Evolutionary conservation across 306 rosid species (phyloP), one percentile per base, ranked within the genome.

Genomic region (Astragalus glycyphyllos): DNA sequence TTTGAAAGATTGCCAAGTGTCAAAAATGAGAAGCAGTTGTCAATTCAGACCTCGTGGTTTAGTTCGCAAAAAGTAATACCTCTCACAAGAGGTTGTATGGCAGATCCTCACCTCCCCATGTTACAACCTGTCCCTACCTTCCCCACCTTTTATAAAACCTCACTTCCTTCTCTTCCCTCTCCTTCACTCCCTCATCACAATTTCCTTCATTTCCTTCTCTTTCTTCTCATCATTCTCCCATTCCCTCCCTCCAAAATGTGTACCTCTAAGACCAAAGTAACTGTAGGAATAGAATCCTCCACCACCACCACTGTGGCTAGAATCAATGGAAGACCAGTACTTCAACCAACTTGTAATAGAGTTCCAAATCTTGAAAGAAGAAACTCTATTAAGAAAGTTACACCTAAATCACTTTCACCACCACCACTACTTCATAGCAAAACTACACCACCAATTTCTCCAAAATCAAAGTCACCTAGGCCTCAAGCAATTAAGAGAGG

Each of bases 61-160:
- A 79, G 87, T 78, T 80, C 73, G 69, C 59, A 84, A 78, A 86
- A 88, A 84, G 82, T 23, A 78, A 81, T 76, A 73, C 80, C 82
- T 80, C 57, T 81, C 81, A 75, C 88, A 74, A 77, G 85, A 74
- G 77, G 79, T 53, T 84, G 90, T 80, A 82, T 82, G 96, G 86
- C 87, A 90, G 86, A 79, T 82, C 69, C 88, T 87, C 89, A 83
- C 92, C 91, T 84, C 75, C 89, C 90, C 94, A 90, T 77, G 96
- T 84, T 84, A 77, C 86, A 80, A 71, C 41, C 68, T 75, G 81
- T 79, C 86, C 86, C 86, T 40, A 72, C 90, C 64, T 67, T 76
- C 76, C 70, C 77, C 45, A 40, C 74, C 26, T 56, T 81, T 76
- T 83, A 81, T 84, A 83, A 81, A 87, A 80, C 69, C 83, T 73